Conservation (phyloP, 805 yeast species). For the Kluyveromyces lactis region DNA sequence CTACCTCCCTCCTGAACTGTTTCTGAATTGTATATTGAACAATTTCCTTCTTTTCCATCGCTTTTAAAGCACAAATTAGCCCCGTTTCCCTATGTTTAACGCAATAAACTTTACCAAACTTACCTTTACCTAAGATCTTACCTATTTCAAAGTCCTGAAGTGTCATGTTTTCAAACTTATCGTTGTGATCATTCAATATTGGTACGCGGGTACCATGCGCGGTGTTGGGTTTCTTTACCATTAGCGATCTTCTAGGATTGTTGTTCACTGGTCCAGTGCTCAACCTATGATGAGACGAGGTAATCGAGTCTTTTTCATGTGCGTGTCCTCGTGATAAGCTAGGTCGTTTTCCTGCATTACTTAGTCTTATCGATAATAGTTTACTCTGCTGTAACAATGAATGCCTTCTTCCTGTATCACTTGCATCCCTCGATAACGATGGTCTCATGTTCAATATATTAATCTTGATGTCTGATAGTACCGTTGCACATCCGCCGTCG, state of each 20-base stretch:
- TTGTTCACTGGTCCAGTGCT: background rate
- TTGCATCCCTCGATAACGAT: background rate
- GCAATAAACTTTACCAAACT: conserved; percentile 87
- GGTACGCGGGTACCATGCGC: background rate
- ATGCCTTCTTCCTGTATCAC: conserved; percentile 1
- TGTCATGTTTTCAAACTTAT: conserved; percentile 4
- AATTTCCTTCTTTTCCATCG: conserved; percentile 78
- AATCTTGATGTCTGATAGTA: background rate
- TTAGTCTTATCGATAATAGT: conserved; percentile 2
- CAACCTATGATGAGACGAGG: background rate
- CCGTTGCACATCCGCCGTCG: too few relatives aligned
- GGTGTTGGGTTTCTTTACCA: background rate
- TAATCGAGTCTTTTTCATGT: background rate
- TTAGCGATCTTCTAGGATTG: background rate
- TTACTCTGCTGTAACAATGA: conserved; percentile 3
- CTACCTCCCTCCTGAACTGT: conserved; percentile 85
- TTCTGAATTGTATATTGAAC: conserved; percentile 67
- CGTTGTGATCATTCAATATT: background rate
- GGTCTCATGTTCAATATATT: background rate
- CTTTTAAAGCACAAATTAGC: conserved; percentile 81
- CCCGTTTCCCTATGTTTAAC: conserved; percentile 70
- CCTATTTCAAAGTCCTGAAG: conserved; percentile 75
- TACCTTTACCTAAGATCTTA: conserved; percentile 82
- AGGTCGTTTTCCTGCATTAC: background rate
- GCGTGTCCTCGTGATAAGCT: background rate